Conservation (phyloP, 2,329 filamentous ascomycete genomes). For the Claviceps humidiphila region DNA sequence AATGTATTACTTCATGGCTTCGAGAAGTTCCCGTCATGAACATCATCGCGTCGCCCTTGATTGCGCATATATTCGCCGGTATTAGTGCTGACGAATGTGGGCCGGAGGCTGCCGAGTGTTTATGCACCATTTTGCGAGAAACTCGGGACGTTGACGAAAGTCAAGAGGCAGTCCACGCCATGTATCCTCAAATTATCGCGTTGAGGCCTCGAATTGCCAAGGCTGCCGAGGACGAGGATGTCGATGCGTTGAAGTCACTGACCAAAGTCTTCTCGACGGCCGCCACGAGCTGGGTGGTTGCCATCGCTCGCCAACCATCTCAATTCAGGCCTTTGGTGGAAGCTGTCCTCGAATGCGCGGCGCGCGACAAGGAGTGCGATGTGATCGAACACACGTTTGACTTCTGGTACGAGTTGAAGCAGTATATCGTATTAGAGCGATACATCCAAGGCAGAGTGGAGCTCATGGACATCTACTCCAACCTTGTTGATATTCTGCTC, state of each 20-base stretch:
- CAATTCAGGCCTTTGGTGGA: slow-evolving; percentile 81
- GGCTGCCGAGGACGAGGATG: slow-evolving; percentile 67
- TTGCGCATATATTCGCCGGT: slow-evolving; percentile 68
- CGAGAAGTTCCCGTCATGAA: slow-evolving; percentile 77
- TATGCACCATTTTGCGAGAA: slow-evolving; percentile 84
- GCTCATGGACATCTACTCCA: slow-evolving; percentile 70
- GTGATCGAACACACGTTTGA: slow-evolving; percentile 88
- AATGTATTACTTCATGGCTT: slow-evolving; percentile 95
- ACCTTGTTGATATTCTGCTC: slow-evolving; percentile 85
- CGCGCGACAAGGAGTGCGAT: slow-evolving; percentile 76
- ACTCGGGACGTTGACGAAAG: slow-evolving; percentile 90
- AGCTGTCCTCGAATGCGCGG: slow-evolving; percentile 80
- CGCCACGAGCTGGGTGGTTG: slow-evolving; percentile 85
- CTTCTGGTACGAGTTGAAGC: slow-evolving; percentile 98
- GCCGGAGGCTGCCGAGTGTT: slow-evolving; percentile 78
- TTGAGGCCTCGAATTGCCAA: slow-evolving; percentile 65
- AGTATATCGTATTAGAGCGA: slow-evolving; percentile 81
- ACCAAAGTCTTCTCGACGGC: slow-evolving; percentile 87
- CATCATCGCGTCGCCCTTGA: slow-evolving; percentile 72
- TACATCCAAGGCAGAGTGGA: slow-evolving; percentile 72
- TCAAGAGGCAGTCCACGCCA: slow-evolving; percentile 62
- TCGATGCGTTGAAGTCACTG: slow-evolving; percentile 73
- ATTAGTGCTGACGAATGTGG: slow-evolving; percentile 65
- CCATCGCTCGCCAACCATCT: slow-evolving; percentile 70
- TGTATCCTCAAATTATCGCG: slow-evolving; percentile 70